Conservation (phyloP, 495 filamentous ascomycete species). For the Clohesyomyces aquaticus region DNA sequence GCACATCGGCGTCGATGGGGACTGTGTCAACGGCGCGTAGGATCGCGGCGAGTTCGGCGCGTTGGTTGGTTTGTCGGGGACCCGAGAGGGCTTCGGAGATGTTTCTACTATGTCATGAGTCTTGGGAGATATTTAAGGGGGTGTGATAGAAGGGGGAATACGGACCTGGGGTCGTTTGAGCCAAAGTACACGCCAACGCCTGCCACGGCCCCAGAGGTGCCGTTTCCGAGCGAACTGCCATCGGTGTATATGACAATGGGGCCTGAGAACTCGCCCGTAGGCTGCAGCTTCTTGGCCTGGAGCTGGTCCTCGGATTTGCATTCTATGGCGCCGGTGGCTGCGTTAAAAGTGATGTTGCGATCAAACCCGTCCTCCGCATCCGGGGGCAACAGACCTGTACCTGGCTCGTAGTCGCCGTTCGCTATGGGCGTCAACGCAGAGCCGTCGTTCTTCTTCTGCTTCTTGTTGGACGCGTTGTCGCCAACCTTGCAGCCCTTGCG, state of each 20-base stretch:
- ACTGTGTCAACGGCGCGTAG: constrained; percentile 79
- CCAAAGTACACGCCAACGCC: constrained; percentile 92
- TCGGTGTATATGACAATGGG: constrained; percentile 84
- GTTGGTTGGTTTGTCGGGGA: constrained; percentile 84
- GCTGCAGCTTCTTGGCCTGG: constrained; percentile 50
- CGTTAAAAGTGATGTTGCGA: constrained; percentile 59
- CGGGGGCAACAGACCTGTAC: constrained; percentile 57
- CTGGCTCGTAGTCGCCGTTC: constrained; percentile 54
- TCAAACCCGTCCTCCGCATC: constrained; percentile 68
- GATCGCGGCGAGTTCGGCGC: constrained; percentile 89
- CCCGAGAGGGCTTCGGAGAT: constrained; percentile 80
- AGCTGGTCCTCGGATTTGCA: constrained; percentile 60
- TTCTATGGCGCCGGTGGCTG: constrained; percentile 59
- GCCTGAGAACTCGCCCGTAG: constrained; percentile 47
- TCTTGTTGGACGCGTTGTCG: constrained; percentile 44
- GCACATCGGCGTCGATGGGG: constrained; percentile 63
- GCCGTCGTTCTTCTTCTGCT: constrained; percentile 45
- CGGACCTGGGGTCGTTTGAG: constrained; percentile 67
- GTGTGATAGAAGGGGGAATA: constrained; percentile 1
- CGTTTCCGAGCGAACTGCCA: constrained; percentile 81
- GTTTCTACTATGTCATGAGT: constrained; percentile 56
- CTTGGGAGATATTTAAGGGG: not conserved
- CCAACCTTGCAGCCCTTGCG: constrained; percentile 35
- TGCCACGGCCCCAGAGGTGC: constrained; percentile 67
- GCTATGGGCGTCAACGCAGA: not conserved